A percentile compares a stretch with the other conserved stretches of the same genome.
phyloP scores from a whole-genome alignment of 352 stramenopile species.

The Blastocystis sp. region DNA sequence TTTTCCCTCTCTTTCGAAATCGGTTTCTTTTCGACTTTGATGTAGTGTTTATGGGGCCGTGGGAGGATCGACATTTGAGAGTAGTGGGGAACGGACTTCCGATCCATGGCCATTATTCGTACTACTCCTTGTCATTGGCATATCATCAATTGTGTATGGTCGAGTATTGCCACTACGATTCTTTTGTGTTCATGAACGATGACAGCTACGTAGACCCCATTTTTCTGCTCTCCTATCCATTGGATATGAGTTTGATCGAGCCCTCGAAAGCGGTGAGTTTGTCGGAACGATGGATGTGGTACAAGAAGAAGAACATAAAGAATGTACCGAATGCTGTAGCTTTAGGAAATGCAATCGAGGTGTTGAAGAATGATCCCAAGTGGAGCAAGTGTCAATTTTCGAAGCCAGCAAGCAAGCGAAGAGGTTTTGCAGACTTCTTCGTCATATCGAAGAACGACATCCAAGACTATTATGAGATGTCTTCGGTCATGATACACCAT shows the following conservation, averaged over 20 bases:
- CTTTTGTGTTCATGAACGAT: conserved; percentile 15
- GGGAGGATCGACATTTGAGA: not conserved
- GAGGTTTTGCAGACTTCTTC: conserved; percentile 32
- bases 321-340: not conserved
- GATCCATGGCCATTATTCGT: not conserved
- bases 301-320: not conserved
- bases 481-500: not conserved
- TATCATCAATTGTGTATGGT: not conserved
- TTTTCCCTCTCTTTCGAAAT: not conserved
- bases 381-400: conserved; percentile 11
- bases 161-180: not conserved
- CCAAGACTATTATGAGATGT: not conserved
- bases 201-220: conserved; percentile 32
- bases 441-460: not conserved
- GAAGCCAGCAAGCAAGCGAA: not conserved
- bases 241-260: not conserved
- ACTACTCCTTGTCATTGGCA: not conserved
- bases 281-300: not conserved
- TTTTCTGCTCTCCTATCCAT: not conserved
- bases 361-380: not conserved
- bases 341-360: not conserved
- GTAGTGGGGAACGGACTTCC: not conserved
- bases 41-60: not conserved
- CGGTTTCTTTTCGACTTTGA: conserved; percentile 29
- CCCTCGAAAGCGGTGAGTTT: not conserved